Base-by-base conservation (phyloP, 306 rosid genomes). In the Fragaria nilgerrensis region DNA sequence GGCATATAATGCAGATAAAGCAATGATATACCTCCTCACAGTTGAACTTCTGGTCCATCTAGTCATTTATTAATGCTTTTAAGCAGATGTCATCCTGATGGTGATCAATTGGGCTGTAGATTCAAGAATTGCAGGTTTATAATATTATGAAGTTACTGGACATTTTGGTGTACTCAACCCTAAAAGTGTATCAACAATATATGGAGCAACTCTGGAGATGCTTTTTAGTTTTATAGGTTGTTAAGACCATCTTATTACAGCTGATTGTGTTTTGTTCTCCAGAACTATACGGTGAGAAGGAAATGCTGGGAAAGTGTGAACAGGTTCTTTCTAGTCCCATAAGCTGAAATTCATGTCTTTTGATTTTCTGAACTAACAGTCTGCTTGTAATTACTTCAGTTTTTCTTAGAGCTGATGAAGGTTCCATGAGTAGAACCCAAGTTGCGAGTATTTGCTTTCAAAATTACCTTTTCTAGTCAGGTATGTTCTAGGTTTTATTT, bases 341-440 rank as follows among this genome's bases (percentile, higher is more conserved):
- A 52, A 75, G 76, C 56, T 80, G 77, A 50, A 66, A 52, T 76
- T 14, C 55, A 77, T 78, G 62, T 78, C 37, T 62, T 34, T 74
- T 74, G 56, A 73, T 85, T 36, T 58, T 78, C 87, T 64, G 41
- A 63, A 84, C 69, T 22, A 70, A 52, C 32, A 20, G n/a, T 83
- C 62, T 27, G 29, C 29, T 78, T 29, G 50, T 39, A 64, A 66
- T 50, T 75, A 41, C 78, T 44, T 78, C 85, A 95, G 98, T 95
- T 95, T 88, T 95, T 95, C 80, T 75, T 88, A 83, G 97, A 92
- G 96, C 75, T 92, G 82, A 92, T 95, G 97, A 95, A 89, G 90
- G 98, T 95, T 84, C 98, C 98, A 32, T 92, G 97, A 27, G 89
- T 92, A 71, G 98, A 95, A 86, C 79, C 97, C 76, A 95, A 95